Evolutionary conservation across 2,329 filamentous ascomycete genomes (phyloP), one percentile per base, ranked within the genome.

Genomic region (Simplicillium sp.): DNA sequence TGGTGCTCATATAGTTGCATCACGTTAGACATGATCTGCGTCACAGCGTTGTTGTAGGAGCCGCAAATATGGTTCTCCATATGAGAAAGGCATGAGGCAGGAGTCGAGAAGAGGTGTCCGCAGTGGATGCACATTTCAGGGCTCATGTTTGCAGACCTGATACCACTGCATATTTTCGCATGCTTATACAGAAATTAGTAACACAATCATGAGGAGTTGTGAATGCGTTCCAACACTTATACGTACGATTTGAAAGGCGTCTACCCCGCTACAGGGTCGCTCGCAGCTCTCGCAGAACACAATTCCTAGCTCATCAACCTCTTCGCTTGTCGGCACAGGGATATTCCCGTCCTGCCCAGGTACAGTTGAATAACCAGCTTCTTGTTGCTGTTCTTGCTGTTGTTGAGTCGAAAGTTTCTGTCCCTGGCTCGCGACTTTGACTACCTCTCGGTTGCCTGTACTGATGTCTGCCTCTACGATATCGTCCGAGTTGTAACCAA

Each of bases 401-500:
- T 25, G 6, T 25, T 25, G 20, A 9, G 20, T 9, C 20, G 20
- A 9, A 9, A 25, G 20, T 9, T 25, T 25, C 6, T 9, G 5
- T 25, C 9, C 9, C 20, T 25, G 5, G 20, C 20, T 9, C 20
- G 9, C 9, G 9, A 9, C 9, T 9, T 9, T 25, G 9, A 25
- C 20, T 25, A 25, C 20, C 20, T 25, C 20, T 9, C 20, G 20
- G 20, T 25, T 25, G 5, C 20, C 20, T 25, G 20, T 25, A 9
- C 20, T 25, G 6, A 25, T 6, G 9, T 25, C 12, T 13, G 31
- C 15, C 12, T 33, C 13, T 11, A 75, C 57, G 3, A 73, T 59
- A 40, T 78, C 75, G 28, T 60, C 56, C 0, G 61, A 58, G 38
- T 75, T 67, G 41, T 78, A 79, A 2, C 75, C 75, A 0, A 79